phyloP scores from a whole-genome alignment of 169 alveolate genomes.

The Neospora caninum region DNA sequence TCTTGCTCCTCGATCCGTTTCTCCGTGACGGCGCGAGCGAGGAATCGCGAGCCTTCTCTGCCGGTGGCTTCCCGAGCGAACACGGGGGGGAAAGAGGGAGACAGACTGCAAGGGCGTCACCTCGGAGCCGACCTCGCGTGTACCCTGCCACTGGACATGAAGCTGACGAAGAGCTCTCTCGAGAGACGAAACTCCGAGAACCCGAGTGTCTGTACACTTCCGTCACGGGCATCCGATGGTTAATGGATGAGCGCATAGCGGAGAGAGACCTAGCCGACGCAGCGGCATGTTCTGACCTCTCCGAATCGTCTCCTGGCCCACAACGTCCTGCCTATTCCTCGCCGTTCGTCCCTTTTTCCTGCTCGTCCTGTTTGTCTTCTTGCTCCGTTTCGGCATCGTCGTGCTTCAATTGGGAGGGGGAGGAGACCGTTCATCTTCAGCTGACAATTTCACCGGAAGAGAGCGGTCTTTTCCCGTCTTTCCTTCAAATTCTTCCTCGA shows the following conservation, averaged over 20 bases:
- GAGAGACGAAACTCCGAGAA: background rate
- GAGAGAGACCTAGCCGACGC: background rate
- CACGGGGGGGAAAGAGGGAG: no score
- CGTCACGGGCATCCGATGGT: constrained; percentile 6
- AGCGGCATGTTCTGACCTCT: background rate
- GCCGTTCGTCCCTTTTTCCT: background rate
- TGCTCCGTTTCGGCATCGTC: background rate
- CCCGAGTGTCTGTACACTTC: constrained; percentile 36
- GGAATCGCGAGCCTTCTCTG: background rate
- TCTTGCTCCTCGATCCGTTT: background rate
- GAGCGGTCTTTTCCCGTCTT: background rate
- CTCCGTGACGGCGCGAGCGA: background rate
- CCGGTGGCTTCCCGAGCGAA: no score
- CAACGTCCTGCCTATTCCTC: background rate
- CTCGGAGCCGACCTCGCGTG: no score
- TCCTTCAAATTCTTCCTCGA: background rate
- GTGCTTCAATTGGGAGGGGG: background rate
- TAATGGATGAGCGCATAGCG: background rate
- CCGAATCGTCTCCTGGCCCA: background rate
- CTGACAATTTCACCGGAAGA: background rate
- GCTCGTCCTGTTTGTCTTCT: background rate
- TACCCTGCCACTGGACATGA: background rate
- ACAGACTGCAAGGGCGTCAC: no score
- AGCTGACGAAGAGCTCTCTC: background rate
- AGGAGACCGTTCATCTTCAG: background rate